Base-by-base conservation (phyloP, 2,329 filamentous ascomycete species). In the Apiospora aurea region DNA sequence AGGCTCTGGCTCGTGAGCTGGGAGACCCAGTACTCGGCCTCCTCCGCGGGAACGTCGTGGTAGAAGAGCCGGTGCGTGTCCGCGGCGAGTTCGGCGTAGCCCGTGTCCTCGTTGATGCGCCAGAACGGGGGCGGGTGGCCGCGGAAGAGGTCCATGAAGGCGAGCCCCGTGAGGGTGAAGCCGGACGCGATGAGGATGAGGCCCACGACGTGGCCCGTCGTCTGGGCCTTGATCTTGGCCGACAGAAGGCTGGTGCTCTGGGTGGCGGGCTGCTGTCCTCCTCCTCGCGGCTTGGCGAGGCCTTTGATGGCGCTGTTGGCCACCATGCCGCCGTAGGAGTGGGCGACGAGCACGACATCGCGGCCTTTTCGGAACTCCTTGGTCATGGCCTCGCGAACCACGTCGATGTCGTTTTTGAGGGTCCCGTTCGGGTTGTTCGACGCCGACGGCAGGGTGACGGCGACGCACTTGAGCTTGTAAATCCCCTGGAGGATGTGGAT, bases 51-150 rank as follows among this genome's bases (percentile, higher is more conserved):
- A 0, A 88, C 72, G 75, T 89, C 86, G 72, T 88, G 85, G 72
- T 88, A 89, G 71, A 88, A 85, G 2, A 87, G 73, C 7, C 86
- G 78, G 8, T 80, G 74, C 0, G 84, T 77, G 24, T 82, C 74
- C 21, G 80, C 76, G 38, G 38, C 29, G 5, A 88, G 70, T 0
- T 82, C 81, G 0, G 83, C 83, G 57, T 81, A 83, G 4, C 86
- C 86, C 0, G 80, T 85, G 26, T 80, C 79, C 1, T 73, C 75
- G 26, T 61, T 61, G 64, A 67, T 44, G 11, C 43, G 38, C 67
- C 67, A 69, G 21, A 43, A 49, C 3, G 46, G 67, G 5, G 67
- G 67, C 18, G 67, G 67, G 7, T 24, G 34, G 26, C 67, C 67
- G 26, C 26, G 16, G 44, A 69, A 26, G 3, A 24, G 44, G 29